Conservation (phyloP, 768 basidiomycete species). For the Paxillus rubicundulus region DNA sequence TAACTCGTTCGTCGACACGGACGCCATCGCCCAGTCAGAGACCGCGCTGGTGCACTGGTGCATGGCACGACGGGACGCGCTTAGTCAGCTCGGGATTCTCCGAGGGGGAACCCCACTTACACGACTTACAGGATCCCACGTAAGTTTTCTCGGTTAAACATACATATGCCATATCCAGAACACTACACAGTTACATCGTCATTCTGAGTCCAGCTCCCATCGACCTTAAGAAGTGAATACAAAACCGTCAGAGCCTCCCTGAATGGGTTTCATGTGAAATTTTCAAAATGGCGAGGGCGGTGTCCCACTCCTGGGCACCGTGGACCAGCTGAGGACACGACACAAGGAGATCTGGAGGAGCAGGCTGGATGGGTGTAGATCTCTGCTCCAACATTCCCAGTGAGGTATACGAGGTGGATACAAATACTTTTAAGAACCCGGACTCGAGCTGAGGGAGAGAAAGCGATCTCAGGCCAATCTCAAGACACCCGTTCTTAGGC, state of each 20-base stretch:
- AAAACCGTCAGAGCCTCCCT: background rate
- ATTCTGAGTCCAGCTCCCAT: conserved; percentile 13
- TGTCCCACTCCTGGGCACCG: conserved; percentile 31
- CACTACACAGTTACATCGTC: background rate
- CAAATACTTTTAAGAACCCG: conserved; percentile 58
- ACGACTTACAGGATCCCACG: too few species aligned
- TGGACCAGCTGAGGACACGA: conserved; percentile 6
- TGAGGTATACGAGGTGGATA: conserved; percentile 49
- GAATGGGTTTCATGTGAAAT: conserved; percentile 13
- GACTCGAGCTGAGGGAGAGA: conserved; percentile 43
- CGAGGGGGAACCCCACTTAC: too few species aligned
- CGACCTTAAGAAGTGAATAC: background rate
- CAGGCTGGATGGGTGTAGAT: conserved; percentile 17
- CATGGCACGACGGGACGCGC: too few species aligned
- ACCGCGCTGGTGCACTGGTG: too few species aligned
- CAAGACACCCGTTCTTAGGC: conserved; percentile 35
- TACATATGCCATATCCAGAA: background rate
- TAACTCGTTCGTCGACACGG: too few species aligned
- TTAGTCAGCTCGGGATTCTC: too few species aligned
- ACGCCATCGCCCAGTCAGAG: too few species aligned
- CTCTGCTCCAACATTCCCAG: conserved; percentile 51
- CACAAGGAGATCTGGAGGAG: conserved; percentile 10
- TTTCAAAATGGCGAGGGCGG: conserved; percentile 21
- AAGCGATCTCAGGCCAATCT: conserved; percentile 41
- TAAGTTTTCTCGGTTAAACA: too few species aligned